Evolutionary conservation across 768 basidiomycete species (phyloP).

Genomic region (Tulasnella calospora): DNA sequence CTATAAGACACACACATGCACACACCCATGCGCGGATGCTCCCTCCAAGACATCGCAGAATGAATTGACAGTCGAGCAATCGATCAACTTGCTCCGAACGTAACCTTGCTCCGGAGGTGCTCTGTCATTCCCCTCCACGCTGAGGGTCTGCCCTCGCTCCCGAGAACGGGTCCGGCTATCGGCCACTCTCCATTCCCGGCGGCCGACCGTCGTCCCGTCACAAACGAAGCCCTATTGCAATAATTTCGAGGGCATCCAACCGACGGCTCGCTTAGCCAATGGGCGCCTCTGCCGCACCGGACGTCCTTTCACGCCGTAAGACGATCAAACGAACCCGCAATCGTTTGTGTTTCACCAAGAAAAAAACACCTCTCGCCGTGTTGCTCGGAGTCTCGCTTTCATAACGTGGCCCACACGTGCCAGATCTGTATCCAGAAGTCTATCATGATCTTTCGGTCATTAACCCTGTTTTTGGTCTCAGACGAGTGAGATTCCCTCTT

Average conservation of each 20-base stretch:
- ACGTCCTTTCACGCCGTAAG: background rate
- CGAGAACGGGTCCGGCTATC: background rate
- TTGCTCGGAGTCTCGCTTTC: background rate
- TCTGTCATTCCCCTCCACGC: background rate
- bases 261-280: background rate
- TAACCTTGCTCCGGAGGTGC: background rate
- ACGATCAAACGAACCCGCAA: background rate
- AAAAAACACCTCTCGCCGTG: no score
- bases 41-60: background rate
- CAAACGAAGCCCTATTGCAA: background rate
- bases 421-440: background rate
- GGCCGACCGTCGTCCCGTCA: background rate
- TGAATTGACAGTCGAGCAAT: background rate
- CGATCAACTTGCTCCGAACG: background rate
- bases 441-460: background rate
- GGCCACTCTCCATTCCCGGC: background rate
- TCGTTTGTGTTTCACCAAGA: background rate
- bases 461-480: background rate
- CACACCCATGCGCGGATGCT: background rate
- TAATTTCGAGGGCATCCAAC: background rate
- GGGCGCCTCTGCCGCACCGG: background rate
- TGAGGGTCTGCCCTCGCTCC: background rate
- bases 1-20: background rate
- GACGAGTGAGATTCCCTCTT: background rate
- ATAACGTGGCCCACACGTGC: background rate